phyloP scores from a whole-genome alignment of 208 protist genomes.

The Leishmania major region DNA sequence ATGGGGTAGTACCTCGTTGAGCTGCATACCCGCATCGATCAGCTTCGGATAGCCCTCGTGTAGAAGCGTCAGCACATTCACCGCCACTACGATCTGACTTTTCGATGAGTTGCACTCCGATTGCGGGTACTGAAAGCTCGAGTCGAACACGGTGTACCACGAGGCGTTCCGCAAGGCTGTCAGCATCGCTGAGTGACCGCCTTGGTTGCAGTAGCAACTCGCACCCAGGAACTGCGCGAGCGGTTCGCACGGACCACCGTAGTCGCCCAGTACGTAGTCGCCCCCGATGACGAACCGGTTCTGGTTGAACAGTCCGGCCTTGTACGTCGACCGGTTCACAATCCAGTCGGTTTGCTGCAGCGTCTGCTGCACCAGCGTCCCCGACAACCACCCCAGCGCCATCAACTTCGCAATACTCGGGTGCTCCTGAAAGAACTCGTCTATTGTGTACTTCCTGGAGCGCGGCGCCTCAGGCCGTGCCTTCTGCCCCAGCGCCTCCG shows the following conservation, averaged over 20 bases:
- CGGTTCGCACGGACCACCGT: constrained; percentile 36
- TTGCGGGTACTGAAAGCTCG: constrained; percentile 6
- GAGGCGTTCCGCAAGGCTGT: background rate
- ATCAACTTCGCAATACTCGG: constrained; percentile 24
- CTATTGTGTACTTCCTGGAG: background rate
- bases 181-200: constrained; percentile 8
- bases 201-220: constrained; percentile 46
- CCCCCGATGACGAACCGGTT: constrained; percentile 50
- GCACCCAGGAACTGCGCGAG: constrained; percentile 24
- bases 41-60: background rate
- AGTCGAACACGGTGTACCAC: background rate
- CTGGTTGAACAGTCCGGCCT: constrained; percentile 44
- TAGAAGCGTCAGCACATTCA: background rate
- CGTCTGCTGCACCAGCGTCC: constrained; percentile 24
- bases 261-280: constrained; percentile 63
- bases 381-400: constrained; percentile 49
- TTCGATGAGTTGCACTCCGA: constrained; percentile 9
- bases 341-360: constrained; percentile 22
- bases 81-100: background rate
- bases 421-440: background rate
- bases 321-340: constrained; percentile 21
- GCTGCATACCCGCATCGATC: background rate
- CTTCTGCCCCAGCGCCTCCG: background rate
- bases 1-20: background rate
- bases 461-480: background rate